Evolutionary conservation across 768 basidiomycete species (phyloP), one percentile per base, ranked within the genome.

Genomic region (Cystobasidium tubakii): DNA sequence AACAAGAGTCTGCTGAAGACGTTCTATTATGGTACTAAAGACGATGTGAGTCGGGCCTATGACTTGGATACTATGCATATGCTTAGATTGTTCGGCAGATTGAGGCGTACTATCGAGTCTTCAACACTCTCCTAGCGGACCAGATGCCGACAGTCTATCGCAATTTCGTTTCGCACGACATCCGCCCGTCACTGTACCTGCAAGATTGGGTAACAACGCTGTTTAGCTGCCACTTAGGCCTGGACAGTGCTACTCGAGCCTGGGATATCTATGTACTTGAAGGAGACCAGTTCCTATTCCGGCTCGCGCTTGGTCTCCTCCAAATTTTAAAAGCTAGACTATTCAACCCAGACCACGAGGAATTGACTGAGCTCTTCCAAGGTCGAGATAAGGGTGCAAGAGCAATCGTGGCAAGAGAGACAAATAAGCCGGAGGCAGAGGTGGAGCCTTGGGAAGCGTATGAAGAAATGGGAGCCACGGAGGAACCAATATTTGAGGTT

Each of bases 61-160:
- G 39, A 15, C 6, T 39, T 39, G 39, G 39, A 23, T 23, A 23
- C 29, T 55, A 10, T 23, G 53, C 1, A 70, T 74, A 71, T 60
- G 12, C 21, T 53, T 33, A n/a, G 75, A 67, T 34, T 53, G 62
- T 64, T 33, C 23, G 73, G 46, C 80, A 92, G 92, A 87, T 90
- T 65, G 91, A 93, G 81, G 92, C 90, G 3, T 94, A 94, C 81
- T 92, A 91, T 82, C 87, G 92, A 78, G 92, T 94, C 79, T 95
- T 95, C 76, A 92, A 94, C 79, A 94, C 92, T 0, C 81, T 94
- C 27, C 84, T 94, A 34, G 92, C 92, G 21, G 92, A 95, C 80
- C 87, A 88, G 33, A 92, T 95, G 91, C 92, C 92, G 0, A 92
- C 82, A 88, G 91, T 94, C 75, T 93, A 92, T 80, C 90, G 92